phyloP scores from a whole-genome alignment of 192 early-diverging fungal species.

The Backusella parvicylindrica region DNA sequence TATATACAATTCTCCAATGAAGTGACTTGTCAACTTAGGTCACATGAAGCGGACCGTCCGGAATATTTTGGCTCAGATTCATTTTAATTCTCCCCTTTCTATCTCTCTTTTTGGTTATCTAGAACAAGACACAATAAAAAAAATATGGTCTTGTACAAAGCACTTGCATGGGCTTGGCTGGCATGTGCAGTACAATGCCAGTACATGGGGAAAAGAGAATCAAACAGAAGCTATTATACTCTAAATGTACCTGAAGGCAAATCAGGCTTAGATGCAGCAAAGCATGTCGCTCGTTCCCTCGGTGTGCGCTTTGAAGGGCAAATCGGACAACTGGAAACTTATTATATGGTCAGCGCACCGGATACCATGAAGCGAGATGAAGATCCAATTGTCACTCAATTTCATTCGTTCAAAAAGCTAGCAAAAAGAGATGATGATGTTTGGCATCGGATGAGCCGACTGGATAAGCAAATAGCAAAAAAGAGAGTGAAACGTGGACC shows the following conservation, averaged over 20 bases:
- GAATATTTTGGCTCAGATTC: conserved; percentile 1
- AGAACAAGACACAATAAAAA: background rate
- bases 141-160: background rate
- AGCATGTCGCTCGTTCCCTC: conserved; percentile 33
- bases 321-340: conserved; percentile 63
- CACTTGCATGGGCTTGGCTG: background rate
- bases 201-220: conserved; percentile 5
- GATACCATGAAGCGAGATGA: conserved; percentile 30
- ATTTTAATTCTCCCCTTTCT: background rate
- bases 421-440: background rate
- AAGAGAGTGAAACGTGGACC: conserved; percentile 13
- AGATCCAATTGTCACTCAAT: background rate
- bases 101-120: background rate
- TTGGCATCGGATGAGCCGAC: conserved; percentile 12
- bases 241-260: background rate
- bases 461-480: conserved; percentile 20
- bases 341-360: conserved; percentile 61
- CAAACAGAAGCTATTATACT: conserved; percentile 1
- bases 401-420: background rate
- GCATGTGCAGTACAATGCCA: conserved; percentile 1
- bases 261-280: background rate
- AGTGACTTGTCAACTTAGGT: background rate
- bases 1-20: too few relatives aligned
- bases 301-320: conserved; percentile 48
- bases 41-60: conserved; percentile 6